Evolutionary conservation across 1,139 yeast genomes (phyloP), one percentile per base, ranked within the genome.

Genomic region (Saccharomyces uvarum): DNA sequence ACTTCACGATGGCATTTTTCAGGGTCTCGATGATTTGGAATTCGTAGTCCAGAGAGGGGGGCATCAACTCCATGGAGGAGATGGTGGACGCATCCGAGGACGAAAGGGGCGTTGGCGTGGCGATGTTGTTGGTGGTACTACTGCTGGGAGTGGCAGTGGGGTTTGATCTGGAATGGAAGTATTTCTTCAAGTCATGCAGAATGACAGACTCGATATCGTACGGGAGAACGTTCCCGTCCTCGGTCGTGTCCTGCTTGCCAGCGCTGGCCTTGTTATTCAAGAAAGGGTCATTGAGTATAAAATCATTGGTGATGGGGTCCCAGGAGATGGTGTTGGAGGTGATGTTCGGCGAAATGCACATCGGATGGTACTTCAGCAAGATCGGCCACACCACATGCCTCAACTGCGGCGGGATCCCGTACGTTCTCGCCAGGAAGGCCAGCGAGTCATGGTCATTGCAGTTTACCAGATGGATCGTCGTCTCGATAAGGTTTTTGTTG

Each of bases 311-410:
- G 7, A 53, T 54, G 5, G 57, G 48, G 48, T 27, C 48, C 48
- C 31, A 46, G n/a, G 48, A 46, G n/a, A 26, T 46, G 16, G 68
- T 63, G 53, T 84, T 88, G 1, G 89, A 85, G 59, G 80, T 78
- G 47, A 86, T 76, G 59, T 80, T 86, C 0, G 96, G 97, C 53
- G 83, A 77, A 48, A 82, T 71, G 14, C 89, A 96, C 74, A 84
- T 87, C 0, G 97, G 97, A 69, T 91, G 97, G 62, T 83, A 82
- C 61, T 84, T 84, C 57, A 91, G 71, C 52, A 91, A 70, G 7
- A 88, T 73, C 2, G 97, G 97, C 97, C 97, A 91, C 9, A 88
- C 86, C 57, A 80, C 77, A 61, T 81, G 83, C 57, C 98, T 77
- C 54, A 89, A 75, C 58, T 83, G 80, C 0, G 96, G 95, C 1